phyloP scores from a whole-genome alignment of 306 rosid species.

The Arachis stenosperma region DNA sequence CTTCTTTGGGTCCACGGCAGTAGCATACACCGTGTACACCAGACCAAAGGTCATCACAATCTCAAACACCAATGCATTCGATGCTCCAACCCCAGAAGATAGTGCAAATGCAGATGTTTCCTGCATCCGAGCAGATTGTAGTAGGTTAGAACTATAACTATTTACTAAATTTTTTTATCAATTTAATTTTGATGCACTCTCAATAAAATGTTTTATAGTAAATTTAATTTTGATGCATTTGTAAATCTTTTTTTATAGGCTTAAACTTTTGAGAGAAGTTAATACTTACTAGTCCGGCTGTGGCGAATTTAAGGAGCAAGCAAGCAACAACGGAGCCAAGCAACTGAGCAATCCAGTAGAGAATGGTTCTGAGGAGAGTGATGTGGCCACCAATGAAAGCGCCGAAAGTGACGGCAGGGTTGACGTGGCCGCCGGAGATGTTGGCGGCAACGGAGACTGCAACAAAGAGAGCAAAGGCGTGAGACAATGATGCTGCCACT shows the following conservation, averaged over 20 bases:
- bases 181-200: no score
- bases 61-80: conserved; percentile 67
- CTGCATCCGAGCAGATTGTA: conserved; percentile 24
- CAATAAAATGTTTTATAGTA: no score
- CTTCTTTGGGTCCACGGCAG: conserved; percentile 71
- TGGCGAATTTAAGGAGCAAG: conserved; percentile 64
- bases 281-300: conserved; percentile 63
- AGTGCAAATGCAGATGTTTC: conserved; percentile 60
- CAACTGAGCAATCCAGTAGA: conserved; percentile 74
- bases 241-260: no score
- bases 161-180: no score
- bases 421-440: conserved; percentile 73
- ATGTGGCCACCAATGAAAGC: conserved; percentile 69
- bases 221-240: no score
- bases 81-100: conserved; percentile 55
- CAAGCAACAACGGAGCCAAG: conserved; percentile 75
- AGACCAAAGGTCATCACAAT: conserved; percentile 77
- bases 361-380: conserved; percentile 48
- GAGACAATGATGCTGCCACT: conserved; percentile 66
- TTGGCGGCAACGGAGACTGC: conserved; percentile 70
- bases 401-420: conserved; percentile 73
- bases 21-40: conserved; percentile 69
- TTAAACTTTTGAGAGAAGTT: no score
- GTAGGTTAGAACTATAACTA: no score
- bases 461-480: conserved; percentile 69